A percentile compares a stretch with the other conserved stretches of the same genome.
Evolutionary conservation across 2,329 filamentous ascomycete species (phyloP).

Genomic region (Talaromyces marneffei): DNA sequence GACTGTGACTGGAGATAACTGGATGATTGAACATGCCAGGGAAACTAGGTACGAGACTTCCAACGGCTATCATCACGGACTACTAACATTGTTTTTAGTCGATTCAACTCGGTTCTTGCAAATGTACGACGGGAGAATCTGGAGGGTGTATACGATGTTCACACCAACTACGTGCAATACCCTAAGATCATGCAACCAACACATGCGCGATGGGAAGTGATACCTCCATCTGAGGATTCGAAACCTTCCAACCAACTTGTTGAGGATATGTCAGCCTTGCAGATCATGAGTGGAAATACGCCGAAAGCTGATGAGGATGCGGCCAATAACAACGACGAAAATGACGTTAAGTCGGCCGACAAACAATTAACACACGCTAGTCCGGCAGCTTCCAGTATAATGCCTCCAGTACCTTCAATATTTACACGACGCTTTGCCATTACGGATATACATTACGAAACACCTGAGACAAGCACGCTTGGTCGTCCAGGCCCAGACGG

Average conservation of each 20-base stretch:
- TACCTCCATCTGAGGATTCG: constrained; percentile 45
- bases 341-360: constrained; percentile 13
- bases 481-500: constrained; percentile 51
- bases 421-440: constrained; percentile 59
- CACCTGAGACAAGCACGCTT: constrained; percentile 53
- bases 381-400: constrained; percentile 33
- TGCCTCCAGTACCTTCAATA: constrained; percentile 51
- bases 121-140: constrained; percentile 63
- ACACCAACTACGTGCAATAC: constrained; percentile 88
- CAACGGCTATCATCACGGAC: neutral
- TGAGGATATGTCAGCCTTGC: constrained; percentile 30
- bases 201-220: constrained; percentile 72
- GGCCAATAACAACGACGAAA: constrained; percentile 10
- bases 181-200: constrained; percentile 86
- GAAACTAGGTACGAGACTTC: constrained; percentile 67
- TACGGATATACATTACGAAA: constrained; percentile 55
- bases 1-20: constrained; percentile 87
- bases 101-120: constrained; percentile 73
- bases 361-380: constrained; percentile 5
- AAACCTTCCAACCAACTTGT: constrained; percentile 25
- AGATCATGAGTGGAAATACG: constrained; percentile 27
- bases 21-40: constrained; percentile 91
- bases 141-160: constrained; percentile 80
- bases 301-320: constrained; percentile 17
- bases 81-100: constrained; percentile 46